phyloP scores from a whole-genome alignment of 352 stramenopile genomes.

The Globisporangium splendens region DNA sequence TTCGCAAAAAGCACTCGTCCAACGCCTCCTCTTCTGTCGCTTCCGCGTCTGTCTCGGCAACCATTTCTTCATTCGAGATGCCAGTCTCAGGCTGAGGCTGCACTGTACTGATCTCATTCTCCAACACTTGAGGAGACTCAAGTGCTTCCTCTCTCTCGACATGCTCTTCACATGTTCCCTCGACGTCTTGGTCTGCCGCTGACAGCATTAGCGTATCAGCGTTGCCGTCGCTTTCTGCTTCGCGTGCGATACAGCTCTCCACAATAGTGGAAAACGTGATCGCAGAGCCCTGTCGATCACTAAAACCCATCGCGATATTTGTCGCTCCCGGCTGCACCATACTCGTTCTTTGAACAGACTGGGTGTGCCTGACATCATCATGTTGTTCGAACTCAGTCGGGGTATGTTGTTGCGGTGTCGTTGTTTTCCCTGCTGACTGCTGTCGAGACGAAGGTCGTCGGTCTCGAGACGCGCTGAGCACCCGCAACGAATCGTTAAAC shows the following conservation, averaged over 20 bases:
- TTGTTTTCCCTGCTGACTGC: not conserved
- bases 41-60: too few relatives aligned
- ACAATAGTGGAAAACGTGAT: too few relatives aligned
- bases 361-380: not conserved
- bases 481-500: slow-evolving; percentile 30
- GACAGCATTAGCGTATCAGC: not conserved
- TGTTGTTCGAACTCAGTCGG: not conserved
- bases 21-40: not conserved
- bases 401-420: not conserved
- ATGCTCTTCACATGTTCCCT: not conserved
- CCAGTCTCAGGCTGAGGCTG: too few relatives aligned
- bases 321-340: not conserved
- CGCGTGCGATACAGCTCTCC: too few relatives aligned
- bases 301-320: not conserved
- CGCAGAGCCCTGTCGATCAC: not conserved
- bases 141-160: too few relatives aligned
- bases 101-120: too few relatives aligned
- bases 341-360: not conserved
- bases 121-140: too few relatives aligned
- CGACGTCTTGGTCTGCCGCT: not conserved
- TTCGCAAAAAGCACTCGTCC: slow-evolving; percentile 1
- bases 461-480: slow-evolving; percentile 27
- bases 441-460: slow-evolving; percentile 7
- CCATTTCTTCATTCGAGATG: too few relatives aligned
- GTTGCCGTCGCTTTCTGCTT: not conserved